Evolutionary conservation across 352 stramenopile genomes (phyloP).

Genomic region (Plasmopara halstedii): DNA sequence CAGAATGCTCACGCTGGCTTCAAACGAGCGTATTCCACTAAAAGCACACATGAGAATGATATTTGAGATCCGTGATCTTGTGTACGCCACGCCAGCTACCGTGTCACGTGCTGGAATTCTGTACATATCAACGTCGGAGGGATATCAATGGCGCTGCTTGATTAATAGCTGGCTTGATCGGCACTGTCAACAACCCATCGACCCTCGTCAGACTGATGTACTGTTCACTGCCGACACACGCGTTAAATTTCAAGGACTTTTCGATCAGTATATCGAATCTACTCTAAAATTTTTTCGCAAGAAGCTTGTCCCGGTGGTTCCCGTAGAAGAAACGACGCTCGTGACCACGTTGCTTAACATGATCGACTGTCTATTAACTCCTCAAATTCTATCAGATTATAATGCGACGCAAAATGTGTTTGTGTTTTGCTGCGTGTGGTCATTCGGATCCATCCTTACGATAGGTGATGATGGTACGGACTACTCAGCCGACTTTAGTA

Average conservation of each 20-base stretch:
- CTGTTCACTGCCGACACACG: slow-evolving; percentile 71
- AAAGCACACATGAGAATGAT: slow-evolving; percentile 97
- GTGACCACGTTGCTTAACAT: slow-evolving; percentile 92
- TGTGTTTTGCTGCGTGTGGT: slow-evolving; percentile 94
- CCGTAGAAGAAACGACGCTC: slow-evolving; percentile 90
- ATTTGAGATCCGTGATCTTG: slow-evolving; percentile 95
- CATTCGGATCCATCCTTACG: slow-evolving; percentile 90
- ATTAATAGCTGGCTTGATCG: slow-evolving; percentile 90
- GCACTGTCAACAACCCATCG: slow-evolving; percentile 50
- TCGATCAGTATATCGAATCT: slow-evolving; percentile 89
- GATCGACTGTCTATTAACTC: slow-evolving; percentile 88
- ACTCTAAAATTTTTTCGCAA: slow-evolving; percentile 93
- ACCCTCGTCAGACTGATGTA: slow-evolving; percentile 67
- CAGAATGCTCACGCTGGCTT: slow-evolving; percentile 93
- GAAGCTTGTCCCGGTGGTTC: slow-evolving; percentile 87
- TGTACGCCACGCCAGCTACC: slow-evolving; percentile 93
- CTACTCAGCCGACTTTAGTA: slow-evolving; percentile 91
- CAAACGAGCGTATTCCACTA: slow-evolving; percentile 94
- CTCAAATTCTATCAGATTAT: slow-evolving; percentile 64
- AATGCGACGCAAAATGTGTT: slow-evolving; percentile 89
- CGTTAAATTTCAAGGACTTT: slow-evolving; percentile 78
- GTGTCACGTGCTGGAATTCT: slow-evolving; percentile 93
- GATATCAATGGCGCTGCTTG: slow-evolving; percentile 92
- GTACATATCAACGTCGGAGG: slow-evolving; percentile 93
- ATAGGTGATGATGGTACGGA: slow-evolving; percentile 92